Conservation (phyloP, 495 filamentous ascomycete species). For the Penicillium ucsense region DNA sequence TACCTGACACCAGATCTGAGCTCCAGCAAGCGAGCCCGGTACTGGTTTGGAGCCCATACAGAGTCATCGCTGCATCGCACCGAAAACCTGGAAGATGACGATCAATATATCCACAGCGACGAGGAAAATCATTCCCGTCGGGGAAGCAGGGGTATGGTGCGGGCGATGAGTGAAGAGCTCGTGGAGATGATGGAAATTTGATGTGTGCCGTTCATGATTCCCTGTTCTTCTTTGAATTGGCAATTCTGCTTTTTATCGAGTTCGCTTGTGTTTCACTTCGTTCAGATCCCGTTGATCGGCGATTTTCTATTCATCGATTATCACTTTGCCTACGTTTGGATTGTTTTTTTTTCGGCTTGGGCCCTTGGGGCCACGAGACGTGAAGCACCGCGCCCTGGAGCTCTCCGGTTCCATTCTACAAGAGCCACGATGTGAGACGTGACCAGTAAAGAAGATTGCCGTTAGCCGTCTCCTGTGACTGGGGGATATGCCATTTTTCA, state of each 20-base stretch:
- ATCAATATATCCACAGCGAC: conserved; percentile 35
- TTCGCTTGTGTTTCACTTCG: conserved; percentile 5
- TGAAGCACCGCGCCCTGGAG: conserved; percentile 10
- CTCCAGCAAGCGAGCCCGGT: conserved; percentile 66
- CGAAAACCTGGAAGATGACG: conserved; percentile 40
- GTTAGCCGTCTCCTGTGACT: conserved; percentile 4
- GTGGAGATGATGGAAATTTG: conserved; percentile 59
- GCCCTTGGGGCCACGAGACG: conserved; percentile 14
- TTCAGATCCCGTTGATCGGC: conserved; percentile 15
- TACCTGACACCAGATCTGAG: conserved; percentile 42
- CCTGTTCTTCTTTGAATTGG: background rate
- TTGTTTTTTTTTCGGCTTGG: conserved; percentile 8
- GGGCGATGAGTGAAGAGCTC: conserved; percentile 66
- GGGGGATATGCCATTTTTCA: background rate
- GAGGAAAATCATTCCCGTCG: conserved; percentile 31
- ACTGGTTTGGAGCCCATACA: conserved; percentile 67
- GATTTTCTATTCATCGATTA: background rate
- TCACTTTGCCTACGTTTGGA: background rate
- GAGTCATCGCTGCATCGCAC: conserved; percentile 21
- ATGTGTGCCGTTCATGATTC: conserved; percentile 1
- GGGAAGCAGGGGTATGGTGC: conserved; percentile 41
- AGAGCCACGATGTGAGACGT: background rate
- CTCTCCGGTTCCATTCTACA: background rate
- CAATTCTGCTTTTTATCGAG: background rate
- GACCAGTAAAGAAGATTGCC: conserved; percentile 7